Evolutionary conservation across 768 basidiomycete genomes (phyloP), one percentile per base, ranked within the genome.

Genomic region (Pleurotus tuber-regium): DNA sequence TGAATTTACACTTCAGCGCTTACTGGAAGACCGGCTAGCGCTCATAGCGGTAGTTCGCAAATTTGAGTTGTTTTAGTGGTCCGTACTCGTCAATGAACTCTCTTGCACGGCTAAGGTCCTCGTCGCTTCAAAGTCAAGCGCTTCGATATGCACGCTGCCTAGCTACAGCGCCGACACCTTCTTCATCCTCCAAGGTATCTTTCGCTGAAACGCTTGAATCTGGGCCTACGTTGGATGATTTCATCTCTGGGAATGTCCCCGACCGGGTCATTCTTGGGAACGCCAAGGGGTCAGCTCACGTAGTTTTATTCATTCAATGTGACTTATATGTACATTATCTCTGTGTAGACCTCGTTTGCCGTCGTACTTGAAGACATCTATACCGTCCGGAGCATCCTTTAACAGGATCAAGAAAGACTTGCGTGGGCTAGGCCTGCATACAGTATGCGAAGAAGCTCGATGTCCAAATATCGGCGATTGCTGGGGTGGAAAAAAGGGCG

Each of bases 381-480:
- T 96, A 57, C 96, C 97, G 1, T 90, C 88, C 0, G 91, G 93
- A 25, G 74, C 76, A 9, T 92, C 94, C 2, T 99, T 87, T 67
- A 86, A 82, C 57, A 91, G 84, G 62, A 98, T 99, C 57, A 98
- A 96, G 79, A 90, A 87, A 58, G 97, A 99, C 68, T 77, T 99
- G 11, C 77, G 97, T 47, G 96, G 95, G 1, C 79, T 99, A 2
- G 82, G 82, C 6, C 74, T 99, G 42, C 93, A 97, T 62, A 99
- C 97, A 0, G 97, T 99, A 2, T 99, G 97, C 62, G 97, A 99
- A 69, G 97, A 99, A 66, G 97, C 97, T 29, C 80, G 95, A 56
- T 99, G 97, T 74, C 97, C 97, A 0, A 99, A 99, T 62, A 98
- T 99, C 51, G 97, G 96, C n/a, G 96, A 98, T 63, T 99, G 97